These are phyloP conservation scores for Hemileccinum impolitum DNA, from an alignment of 768 basidiomycete genomes.

Conservation along the genomic window DNA sequence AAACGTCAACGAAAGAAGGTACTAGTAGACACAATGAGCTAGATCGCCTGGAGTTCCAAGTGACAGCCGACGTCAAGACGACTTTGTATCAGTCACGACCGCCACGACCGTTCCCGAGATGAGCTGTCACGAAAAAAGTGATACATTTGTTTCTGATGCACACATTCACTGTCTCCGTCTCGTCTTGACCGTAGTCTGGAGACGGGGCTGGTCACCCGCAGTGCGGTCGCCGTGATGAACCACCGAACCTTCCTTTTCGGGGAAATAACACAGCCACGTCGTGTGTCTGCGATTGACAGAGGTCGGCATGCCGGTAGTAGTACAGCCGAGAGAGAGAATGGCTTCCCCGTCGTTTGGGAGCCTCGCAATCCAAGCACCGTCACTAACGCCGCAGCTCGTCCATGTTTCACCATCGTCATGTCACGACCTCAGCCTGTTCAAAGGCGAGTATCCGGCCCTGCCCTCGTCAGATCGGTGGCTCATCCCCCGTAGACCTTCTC, in stretches of 20 bases:
- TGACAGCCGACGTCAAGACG: slow-evolving; percentile 24
- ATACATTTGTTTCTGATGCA: too few relatives aligned
- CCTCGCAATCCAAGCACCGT: slow-evolving; percentile 64
- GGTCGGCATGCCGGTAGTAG: slow-evolving; percentile 30
- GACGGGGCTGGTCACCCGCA: too few relatives aligned
- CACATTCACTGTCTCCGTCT: not conserved
- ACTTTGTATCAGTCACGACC: slow-evolving; percentile 12
- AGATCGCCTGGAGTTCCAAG: slow-evolving; percentile 11
- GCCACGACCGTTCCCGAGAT: slow-evolving; percentile 16
- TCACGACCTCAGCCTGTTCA: slow-evolving; percentile 72
- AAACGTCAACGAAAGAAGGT: slow-evolving; percentile 21
- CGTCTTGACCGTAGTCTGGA: not conserved
- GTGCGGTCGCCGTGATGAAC: not conserved
- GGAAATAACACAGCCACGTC: slow-evolving; percentile 15
- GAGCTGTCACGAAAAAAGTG: slow-evolving; percentile 18
- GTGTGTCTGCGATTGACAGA: slow-evolving; percentile 23
- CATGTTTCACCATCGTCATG: slow-evolving; percentile 74
- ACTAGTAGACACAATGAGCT: slow-evolving; percentile 29
- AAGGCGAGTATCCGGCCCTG: slow-evolving; percentile 38
- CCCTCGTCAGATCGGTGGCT: slow-evolving; percentile 8
- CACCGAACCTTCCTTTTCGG: slow-evolving; percentile 33
- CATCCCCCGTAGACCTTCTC: slow-evolving; percentile 58
- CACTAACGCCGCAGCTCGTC: slow-evolving; percentile 57
- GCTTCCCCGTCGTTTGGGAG: slow-evolving; percentile 58
- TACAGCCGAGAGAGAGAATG: slow-evolving; percentile 33